These are phyloP conservation scores for Vitis hybrid DNA, from an alignment of 177 flowering plant species.

Conservation along the genomic window DNA sequence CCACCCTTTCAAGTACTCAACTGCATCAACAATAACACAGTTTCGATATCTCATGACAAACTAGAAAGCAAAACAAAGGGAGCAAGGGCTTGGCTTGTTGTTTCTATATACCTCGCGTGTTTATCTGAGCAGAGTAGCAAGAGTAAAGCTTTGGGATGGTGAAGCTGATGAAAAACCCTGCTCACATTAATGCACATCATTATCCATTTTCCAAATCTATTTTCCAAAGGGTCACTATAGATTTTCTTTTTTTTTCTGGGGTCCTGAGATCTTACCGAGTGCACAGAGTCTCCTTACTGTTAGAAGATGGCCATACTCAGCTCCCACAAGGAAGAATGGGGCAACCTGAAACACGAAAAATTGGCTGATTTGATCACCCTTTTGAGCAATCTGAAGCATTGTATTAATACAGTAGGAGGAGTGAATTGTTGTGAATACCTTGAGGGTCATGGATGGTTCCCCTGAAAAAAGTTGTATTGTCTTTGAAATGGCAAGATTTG, in stretches of 20 bases:
- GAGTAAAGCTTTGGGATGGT: slow-evolving; percentile 77
- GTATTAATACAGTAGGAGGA: background rate
- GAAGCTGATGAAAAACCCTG: slow-evolving; percentile 86
- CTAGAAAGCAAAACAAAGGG: background rate
- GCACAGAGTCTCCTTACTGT: slow-evolving; percentile 77
- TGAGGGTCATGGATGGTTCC: slow-evolving; percentile 87
- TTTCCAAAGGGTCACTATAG: too few species aligned
- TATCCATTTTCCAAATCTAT: too few species aligned
- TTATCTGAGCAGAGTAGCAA: slow-evolving; percentile 50
- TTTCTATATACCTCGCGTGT: slow-evolving; percentile 44
- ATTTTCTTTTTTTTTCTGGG: background rate
- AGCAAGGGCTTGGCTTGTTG: background rate
- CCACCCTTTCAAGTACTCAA: slow-evolving; percentile 37
- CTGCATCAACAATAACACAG: slow-evolving; percentile 32
- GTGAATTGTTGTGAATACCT: slow-evolving; percentile 39
- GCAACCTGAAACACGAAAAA: background rate
- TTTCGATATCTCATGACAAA: slow-evolving; percentile 7
- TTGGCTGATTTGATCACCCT: background rate
- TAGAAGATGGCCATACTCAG: slow-evolving; percentile 84
- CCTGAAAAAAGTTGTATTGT: slow-evolving; percentile 76
- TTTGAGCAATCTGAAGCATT: slow-evolving; percentile 3
- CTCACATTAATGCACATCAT: slow-evolving; percentile 17
- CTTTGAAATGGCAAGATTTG: slow-evolving; percentile 68
- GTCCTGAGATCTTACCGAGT: slow-evolving; percentile 41
- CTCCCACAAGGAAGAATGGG: slow-evolving; percentile 71